Evolutionary conservation across 345 rosid genomes (phyloP), one percentile per base, ranked within the genome.

Genomic region (rapeseed (Brassica napus)): DNA sequence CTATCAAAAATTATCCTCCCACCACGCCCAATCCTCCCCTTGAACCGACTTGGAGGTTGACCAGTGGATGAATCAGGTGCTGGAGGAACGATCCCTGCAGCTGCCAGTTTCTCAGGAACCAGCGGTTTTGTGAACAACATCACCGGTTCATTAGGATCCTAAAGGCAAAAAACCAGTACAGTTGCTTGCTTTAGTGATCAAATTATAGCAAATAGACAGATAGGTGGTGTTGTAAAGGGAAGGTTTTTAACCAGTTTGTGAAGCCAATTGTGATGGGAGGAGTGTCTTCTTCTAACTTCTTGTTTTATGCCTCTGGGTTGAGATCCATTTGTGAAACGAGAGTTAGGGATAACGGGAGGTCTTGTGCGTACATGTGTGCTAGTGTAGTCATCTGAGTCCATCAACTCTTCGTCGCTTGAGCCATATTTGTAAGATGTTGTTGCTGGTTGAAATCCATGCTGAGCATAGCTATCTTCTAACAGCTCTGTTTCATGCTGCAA

Each of bases 11-110:
- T 68, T 31, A 92, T 88, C 32, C 98, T 87, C 6, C 98, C 98
- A 66, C 98, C 98, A 2, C 98, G 89, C 2, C 98, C 98, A 11
- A 92, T 85, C 81, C 98, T 92, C 79, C 98, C 98, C 15, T 75
- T 88, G 72, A 89, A 90, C 84, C 86, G 89, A 0, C 58, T 52
- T 52, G 21, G 58, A 58, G 84, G 39, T 71, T 64, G 71, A 49
- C 75, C 42, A 7, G 75, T 24, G 42, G 71, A 65, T 68, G 82
- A 10, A 15, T 79, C 74, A 52, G 58, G 58, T 44, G 74, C 68
- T 1, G 96, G 95, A 5, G 98, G 93, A n/a, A 85, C 83, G 75
- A 94, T 86, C 60, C 92, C 85, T 0, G 96, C 94, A 30, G 92
- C 91, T 1, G 86, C 92, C 82, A 92, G 83, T 88, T 90, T 94